Percentiles rank a stretch among this genome's conserved stretches.
Evolutionary conservation across 768 basidiomycete species (phyloP).

Genomic region (Trametes elegans): DNA sequence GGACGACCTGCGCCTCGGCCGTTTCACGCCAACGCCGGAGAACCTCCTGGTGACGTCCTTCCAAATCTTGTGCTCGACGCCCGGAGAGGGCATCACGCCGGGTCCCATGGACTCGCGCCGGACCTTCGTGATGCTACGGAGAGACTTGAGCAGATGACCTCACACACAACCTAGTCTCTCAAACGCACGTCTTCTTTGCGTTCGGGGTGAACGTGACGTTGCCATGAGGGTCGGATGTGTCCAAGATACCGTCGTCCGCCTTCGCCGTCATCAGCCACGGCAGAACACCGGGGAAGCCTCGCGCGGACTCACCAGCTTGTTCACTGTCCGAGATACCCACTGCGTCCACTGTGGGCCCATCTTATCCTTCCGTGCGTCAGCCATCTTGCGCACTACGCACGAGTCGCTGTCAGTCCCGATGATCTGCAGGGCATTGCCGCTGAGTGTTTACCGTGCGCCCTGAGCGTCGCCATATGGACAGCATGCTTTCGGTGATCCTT

Average conservation of each 20-base stretch:
- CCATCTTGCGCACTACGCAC: constrained; percentile 43
- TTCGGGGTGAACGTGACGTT: constrained; percentile 40
- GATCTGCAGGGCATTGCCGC: neutral
- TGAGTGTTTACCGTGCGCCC: constrained; percentile 42
- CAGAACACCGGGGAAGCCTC: neutral
- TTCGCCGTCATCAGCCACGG: constrained; percentile 18
- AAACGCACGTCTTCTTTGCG: constrained; percentile 46
- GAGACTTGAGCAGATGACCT: constrained; percentile 1
- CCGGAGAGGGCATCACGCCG: constrained; percentile 26
- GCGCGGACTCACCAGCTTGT: constrained; percentile 38
- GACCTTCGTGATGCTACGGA: constrained; percentile 32
- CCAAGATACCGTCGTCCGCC: constrained; percentile 45
- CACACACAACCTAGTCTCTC: neutral
- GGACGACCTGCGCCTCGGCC: constrained; percentile 9
- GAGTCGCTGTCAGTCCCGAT: neutral
- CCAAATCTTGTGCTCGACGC: constrained; percentile 38
- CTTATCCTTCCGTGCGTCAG: constrained; percentile 41
- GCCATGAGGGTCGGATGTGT: constrained; percentile 34
- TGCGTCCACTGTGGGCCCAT: constrained; percentile 49
- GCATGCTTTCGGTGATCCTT: constrained; percentile 44
- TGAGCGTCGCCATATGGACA: constrained; percentile 44
- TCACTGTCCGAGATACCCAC: constrained; percentile 46
- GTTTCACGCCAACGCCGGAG: constrained; percentile 28
- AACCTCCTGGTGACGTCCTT: constrained; percentile 35
- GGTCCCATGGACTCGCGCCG: constrained; percentile 32